Evolutionary conservation across 164 flowering plant genomes (phyloP).

Genomic region (Stephania japonica): DNA sequence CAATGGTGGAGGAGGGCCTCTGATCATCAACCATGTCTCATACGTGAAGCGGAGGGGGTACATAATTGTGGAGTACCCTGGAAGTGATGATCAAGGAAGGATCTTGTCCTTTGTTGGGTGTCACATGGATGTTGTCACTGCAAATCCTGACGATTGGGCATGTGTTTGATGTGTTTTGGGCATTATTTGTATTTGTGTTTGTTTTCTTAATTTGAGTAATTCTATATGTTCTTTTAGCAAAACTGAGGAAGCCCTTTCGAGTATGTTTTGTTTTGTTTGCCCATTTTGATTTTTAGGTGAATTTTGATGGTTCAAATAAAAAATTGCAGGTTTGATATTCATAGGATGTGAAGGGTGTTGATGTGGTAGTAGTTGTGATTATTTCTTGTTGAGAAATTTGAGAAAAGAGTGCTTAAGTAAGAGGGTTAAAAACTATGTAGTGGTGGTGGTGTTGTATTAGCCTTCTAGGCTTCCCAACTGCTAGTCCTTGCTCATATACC

Average conservation of each 20-base stretch:
- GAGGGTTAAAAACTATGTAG: no score
- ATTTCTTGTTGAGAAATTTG: no score
- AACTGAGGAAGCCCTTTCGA: background rate
- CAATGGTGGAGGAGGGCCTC: conserved; percentile 80
- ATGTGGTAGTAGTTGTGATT: no score
- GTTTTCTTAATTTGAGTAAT: background rate
- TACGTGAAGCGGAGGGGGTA: conserved; percentile 77
- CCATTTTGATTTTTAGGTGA: background rate
- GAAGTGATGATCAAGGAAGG: conserved; percentile 55
- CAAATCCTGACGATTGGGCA: conserved; percentile 87
- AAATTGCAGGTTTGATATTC: no score
- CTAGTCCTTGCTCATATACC: no score
- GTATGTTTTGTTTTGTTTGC: background rate
- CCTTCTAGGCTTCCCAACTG: no score
- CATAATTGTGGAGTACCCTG: conserved; percentile 86
- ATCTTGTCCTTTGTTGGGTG: conserved; percentile 86
- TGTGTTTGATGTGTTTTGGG: background rate
- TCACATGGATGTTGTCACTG: conserved; percentile 98
- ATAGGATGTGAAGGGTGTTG: no score
- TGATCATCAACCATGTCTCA: conserved; percentile 62
- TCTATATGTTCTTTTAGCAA: background rate
- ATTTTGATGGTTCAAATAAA: no score
- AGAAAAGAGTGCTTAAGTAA: no score
- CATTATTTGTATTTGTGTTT: background rate
- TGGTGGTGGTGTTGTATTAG: no score